Evolutionary conservation across 352 stramenopile genomes (phyloP).

Genomic region (Thalassiosira mediterranea): DNA sequence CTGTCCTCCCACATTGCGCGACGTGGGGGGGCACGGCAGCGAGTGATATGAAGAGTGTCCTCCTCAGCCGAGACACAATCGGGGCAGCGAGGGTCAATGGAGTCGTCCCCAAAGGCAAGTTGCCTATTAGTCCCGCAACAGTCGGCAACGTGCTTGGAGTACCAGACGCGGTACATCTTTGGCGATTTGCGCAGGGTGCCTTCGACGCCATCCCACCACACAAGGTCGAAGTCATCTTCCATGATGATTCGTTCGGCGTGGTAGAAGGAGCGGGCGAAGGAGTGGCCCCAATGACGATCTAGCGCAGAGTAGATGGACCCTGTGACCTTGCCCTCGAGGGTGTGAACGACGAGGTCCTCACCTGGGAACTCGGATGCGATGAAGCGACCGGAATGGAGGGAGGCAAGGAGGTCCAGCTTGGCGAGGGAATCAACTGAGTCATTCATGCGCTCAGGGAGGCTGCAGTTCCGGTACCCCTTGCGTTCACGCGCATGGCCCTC

Average conservation of each 20-base stretch:
- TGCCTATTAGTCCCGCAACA: slow-evolving; percentile 33
- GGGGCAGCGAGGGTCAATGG: slow-evolving; percentile 10
- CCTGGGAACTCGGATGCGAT: slow-evolving; percentile 17
- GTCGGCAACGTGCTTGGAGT: slow-evolving; percentile 21
- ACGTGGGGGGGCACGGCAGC: slow-evolving; percentile 9
- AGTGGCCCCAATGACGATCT: slow-evolving; percentile 4
- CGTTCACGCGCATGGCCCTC: slow-evolving; percentile 24
- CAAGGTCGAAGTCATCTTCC: slow-evolving; percentile 3
- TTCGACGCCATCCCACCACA: slow-evolving; percentile 23
- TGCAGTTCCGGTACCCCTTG: no score
- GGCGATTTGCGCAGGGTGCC: slow-evolving; percentile 7
- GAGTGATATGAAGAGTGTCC: slow-evolving; percentile 28
- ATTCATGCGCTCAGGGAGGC: slow-evolving; percentile 22
- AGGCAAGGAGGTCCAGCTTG: not conserved
- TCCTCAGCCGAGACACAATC: slow-evolving; percentile 28
- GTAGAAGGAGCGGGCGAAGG: slow-evolving; percentile 2
- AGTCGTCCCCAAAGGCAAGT: not conserved
- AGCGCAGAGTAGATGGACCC: slow-evolving; percentile 14
- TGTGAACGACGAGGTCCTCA: slow-evolving; percentile 6
- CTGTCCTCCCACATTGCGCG: slow-evolving; percentile 5
- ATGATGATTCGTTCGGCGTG: slow-evolving; percentile 5
- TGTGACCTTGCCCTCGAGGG: not conserved
- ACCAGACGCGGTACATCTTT: slow-evolving; percentile 5
- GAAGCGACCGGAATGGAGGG: not conserved
- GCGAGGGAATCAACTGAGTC: slow-evolving; percentile 18